A percentile compares a stretch with the other conserved stretches of the same genome.
Conservation (phyloP, 1,284 basidiomycete genomes). For the Phellinidium pouzarii region DNA sequence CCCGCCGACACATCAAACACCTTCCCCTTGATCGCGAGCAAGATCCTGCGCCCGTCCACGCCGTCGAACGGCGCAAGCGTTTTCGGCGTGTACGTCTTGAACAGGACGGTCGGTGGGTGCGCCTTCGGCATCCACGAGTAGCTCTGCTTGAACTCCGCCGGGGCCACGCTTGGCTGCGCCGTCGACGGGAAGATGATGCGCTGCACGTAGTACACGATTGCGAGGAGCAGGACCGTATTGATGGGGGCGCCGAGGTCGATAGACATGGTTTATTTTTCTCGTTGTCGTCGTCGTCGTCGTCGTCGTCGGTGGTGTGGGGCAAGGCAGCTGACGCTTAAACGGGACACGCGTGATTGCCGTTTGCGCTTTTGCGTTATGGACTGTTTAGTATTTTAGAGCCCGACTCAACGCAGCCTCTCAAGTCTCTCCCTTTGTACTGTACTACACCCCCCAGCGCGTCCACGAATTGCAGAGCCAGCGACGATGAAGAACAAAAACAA, state of each 20-base stretch:
- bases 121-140: conserved; percentile 84
- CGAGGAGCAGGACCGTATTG: conserved; percentile 69
- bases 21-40: conserved; percentile 80
- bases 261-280: conserved; percentile 22
- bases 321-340: too few relatives aligned
- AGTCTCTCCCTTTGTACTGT: background rate
- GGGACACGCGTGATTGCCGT: too few relatives aligned
- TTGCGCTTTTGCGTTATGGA: too few relatives aligned
- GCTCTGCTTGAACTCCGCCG: conserved; percentile 65
- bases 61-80: conserved; percentile 69
- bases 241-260: conserved; percentile 59
- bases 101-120: conserved; percentile 73
- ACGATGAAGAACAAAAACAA: conserved; percentile 80
- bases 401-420: too few relatives aligned
- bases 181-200: conserved; percentile 64
- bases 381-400: too few relatives aligned
- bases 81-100: conserved; percentile 70
- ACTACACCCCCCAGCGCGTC: too few relatives aligned
- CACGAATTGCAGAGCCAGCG: background rate
- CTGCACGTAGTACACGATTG: conserved; percentile 73
- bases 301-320: too few relatives aligned
- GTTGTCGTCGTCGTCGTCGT: too few relatives aligned
- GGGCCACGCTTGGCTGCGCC: conserved; percentile 40
- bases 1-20: conserved; percentile 92
- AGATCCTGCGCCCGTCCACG: conserved; percentile 59